Percentiles rank a stretch among this genome's conserved stretches.
phyloP scores from a whole-genome alignment of 345 rosid genomes.

The Gossypium australe region DNA sequence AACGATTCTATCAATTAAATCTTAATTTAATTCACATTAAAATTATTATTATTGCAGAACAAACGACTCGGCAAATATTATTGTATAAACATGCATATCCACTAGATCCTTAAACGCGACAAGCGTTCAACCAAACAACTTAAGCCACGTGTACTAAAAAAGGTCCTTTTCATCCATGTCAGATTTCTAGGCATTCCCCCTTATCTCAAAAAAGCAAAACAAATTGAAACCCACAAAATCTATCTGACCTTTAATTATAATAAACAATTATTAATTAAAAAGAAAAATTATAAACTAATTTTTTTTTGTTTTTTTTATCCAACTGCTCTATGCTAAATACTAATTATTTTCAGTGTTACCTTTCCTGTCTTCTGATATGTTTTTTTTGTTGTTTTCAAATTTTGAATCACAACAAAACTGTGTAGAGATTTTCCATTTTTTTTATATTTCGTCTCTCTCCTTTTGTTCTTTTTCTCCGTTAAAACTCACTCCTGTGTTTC shows the following conservation, averaged over 20 bases:
- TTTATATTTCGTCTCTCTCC: not conserved
- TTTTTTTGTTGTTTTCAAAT: not conserved
- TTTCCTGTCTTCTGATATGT: not conserved
- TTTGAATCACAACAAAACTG: no score
- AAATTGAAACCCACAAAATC: conserved; percentile 24
- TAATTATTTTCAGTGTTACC: not conserved
- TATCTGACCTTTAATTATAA: not conserved
- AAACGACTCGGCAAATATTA: no score
- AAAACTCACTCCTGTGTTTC: not conserved
- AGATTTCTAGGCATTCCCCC: not conserved
- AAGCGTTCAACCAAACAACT: not conserved
- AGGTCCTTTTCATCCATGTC: conserved; percentile 17
- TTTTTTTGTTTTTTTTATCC: not conserved
- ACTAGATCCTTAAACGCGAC: not conserved
- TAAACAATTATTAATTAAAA: conserved; percentile 21
- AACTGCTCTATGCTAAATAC: not conserved
- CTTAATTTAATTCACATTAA: rapidly evolving
- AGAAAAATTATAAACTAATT: not conserved
- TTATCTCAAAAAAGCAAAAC: not conserved
- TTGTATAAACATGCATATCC: not conserved
- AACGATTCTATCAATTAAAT: no score
- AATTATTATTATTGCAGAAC: no score
- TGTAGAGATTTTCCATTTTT: not conserved
- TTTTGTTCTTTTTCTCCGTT: not conserved
- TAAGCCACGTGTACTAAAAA: conserved; percentile 7